Base-by-base conservation (phyloP, 2,329 filamentous ascomycete species). In the Aspergillus ibericus region DNA sequence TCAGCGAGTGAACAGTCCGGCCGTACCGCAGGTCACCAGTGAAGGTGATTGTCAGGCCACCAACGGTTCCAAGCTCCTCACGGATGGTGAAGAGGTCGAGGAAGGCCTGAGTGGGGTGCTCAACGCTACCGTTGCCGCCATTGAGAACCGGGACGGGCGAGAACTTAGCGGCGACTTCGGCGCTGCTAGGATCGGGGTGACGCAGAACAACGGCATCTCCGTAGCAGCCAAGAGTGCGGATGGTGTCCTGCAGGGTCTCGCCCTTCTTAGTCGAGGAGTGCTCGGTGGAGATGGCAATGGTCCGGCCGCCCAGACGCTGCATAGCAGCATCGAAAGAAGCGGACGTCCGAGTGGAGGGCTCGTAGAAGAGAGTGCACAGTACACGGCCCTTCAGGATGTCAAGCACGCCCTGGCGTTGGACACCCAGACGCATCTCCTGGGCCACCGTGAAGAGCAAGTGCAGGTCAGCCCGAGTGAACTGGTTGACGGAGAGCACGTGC, bases 71-170 rank as follows among this genome's bases (percentile, higher is more conserved):
- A 8, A 98, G 84, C 77, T 99, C 95, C 78, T 99, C 95, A 66
- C 95, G 91, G 72, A 99, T 99, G 55, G 95, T 98, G 82, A 97
- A 99, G 58, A 99, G 88, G 71, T 99, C 95, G 20, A 99, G 82
- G 84, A 99, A 95, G 0, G 95, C 95, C 78, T 99, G 95, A 0
- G 95, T 99, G 0, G 95, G 95, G 78, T 99, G 95, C 80, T 99
- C 95, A 69, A 91, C 88, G 78, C 90, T 92, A 63, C 95, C 95
- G 74, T 99, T 99, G 52, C 95, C 95, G 64, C 92, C 95, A 74
- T 99, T 99, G 82, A 99, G 93, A 71, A 99, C 88, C 1, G 95
- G 95, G 0, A 97, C 91, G 15, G 89, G 87, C 44, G 91, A 92
- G 80, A 89, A 96, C 74, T 93, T 93, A 69, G 89, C 88, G 1